Evolutionary conservation across 2,329 filamentous ascomycete genomes (phyloP).

Genomic region (Fusarium sp.): DNA sequence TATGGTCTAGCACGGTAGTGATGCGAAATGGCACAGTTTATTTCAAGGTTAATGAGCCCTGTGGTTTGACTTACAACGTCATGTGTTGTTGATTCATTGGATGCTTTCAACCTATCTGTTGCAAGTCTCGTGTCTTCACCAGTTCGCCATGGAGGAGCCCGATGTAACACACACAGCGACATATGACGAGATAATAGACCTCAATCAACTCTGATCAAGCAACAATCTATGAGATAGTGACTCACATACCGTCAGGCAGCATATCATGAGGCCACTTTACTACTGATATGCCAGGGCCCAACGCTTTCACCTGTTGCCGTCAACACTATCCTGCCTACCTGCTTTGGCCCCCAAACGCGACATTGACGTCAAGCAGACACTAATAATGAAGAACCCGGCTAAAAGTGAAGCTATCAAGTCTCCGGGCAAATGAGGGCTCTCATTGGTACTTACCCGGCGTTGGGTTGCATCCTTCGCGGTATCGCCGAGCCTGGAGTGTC

Average conservation of each 20-base stretch:
- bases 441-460: not conserved
- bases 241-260: not conserved
- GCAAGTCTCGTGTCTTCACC: not conserved
- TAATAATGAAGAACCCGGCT: not conserved
- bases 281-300: not conserved
- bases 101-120: not conserved
- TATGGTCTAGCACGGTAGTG: not conserved
- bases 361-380: conserved; percentile 5
- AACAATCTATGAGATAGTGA: not conserved
- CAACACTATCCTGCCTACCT: not conserved
- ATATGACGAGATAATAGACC: not conserved
- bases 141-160: not conserved
- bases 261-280: not conserved
- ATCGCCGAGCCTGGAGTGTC: conserved; percentile 1
- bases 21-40: not conserved
- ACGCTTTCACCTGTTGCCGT: not conserved
- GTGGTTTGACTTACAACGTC: too few relatives aligned
- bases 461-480: conserved; percentile 6
- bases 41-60: not conserved
- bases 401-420: not conserved
- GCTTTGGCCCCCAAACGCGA: conserved; percentile 6
- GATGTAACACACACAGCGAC: not conserved
- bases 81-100: not conserved
- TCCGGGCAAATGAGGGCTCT: not conserved
- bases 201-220: not conserved